These are phyloP conservation scores for Trametes versicolor DNA, from an alignment of 1,284 basidiomycete species.

Conservation along the genomic window DNA sequence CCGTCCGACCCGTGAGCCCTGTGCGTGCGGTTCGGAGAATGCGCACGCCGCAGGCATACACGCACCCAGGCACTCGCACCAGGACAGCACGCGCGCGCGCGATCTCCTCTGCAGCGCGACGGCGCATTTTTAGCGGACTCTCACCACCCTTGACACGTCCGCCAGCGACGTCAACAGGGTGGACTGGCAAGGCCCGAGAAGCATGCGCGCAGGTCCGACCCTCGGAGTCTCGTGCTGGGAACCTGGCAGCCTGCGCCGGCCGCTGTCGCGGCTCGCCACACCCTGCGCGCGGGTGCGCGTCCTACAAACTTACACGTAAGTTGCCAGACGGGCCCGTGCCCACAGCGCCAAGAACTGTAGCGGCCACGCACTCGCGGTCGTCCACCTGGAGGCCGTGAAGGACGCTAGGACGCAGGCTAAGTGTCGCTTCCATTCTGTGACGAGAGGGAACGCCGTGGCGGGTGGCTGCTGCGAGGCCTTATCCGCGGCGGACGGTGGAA, in stretches of 20 bases:
- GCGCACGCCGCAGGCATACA: conserved; percentile 1
- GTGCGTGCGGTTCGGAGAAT: conserved; percentile 4
- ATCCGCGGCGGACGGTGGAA: conserved; percentile 1
- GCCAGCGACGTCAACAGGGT: conserved; percentile 10
- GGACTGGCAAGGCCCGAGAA: conserved; percentile 21
- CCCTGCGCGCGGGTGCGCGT: conserved; percentile 7
- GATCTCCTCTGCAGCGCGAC: conserved; percentile 3
- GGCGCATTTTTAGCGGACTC: conserved; percentile 15
- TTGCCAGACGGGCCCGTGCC: conserved; percentile 24
- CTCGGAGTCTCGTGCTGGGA: conserved; percentile 21
- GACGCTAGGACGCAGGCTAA: conserved; percentile 18
- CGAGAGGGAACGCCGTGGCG: conserved; percentile 5
- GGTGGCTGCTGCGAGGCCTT: not conserved
- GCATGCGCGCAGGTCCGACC: conserved; percentile 17
- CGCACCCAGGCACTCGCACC: conserved; percentile 18
- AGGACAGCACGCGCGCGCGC: not conserved
- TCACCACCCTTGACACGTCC: conserved; percentile 6
- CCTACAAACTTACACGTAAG: conserved; percentile 23
- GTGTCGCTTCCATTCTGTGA: conserved; percentile 24
- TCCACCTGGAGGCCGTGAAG: conserved; percentile 19
- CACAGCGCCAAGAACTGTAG: conserved; percentile 8
- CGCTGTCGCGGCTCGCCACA: conserved; percentile 4
- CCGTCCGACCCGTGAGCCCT: conserved; percentile 9
- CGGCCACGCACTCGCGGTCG: conserved; percentile 4
- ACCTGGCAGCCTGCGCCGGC: conserved; percentile 15